These are phyloP conservation scores for Collybia mongolica DNA, from an alignment of 768 basidiomycete species.

Conservation along the genomic window DNA sequence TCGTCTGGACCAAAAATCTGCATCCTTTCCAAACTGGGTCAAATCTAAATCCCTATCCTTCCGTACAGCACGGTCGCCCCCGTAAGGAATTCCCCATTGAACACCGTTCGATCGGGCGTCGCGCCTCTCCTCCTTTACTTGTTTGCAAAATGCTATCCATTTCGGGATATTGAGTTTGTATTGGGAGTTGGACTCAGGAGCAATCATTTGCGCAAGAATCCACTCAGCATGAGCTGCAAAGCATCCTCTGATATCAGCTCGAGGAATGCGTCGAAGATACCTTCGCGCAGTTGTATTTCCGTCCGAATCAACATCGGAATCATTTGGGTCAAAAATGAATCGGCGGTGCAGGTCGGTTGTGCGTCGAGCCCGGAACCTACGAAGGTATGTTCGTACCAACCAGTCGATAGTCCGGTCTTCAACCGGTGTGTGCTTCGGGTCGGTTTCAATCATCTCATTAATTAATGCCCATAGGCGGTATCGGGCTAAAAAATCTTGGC, in stretches of 20 bases:
- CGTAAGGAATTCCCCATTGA: slow-evolving; percentile 32
- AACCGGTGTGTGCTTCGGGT: slow-evolving; percentile 27
- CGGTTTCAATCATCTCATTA: slow-evolving; percentile 36
- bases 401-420: slow-evolving; percentile 46
- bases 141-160: slow-evolving; percentile 48
- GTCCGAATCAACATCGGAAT: slow-evolving; percentile 26
- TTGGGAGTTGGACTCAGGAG: slow-evolving; percentile 15
- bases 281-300: slow-evolving; percentile 30
- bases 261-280: slow-evolving; percentile 45
- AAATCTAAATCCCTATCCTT: slow-evolving; percentile 17
- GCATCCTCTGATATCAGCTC: slow-evolving; percentile 45
- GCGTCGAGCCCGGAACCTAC: slow-evolving; percentile 7
- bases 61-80: slow-evolving; percentile 18
- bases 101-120: slow-evolving; percentile 23
- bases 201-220: slow-evolving; percentile 52
- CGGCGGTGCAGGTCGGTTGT: slow-evolving; percentile 25
- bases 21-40: slow-evolving; percentile 29
- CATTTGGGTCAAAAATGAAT: slow-evolving; percentile 31
- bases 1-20: slow-evolving; percentile 25
- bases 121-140: slow-evolving; percentile 27
- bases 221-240: slow-evolving; percentile 60
- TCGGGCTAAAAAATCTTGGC: slow-evolving; percentile 50
- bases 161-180: slow-evolving; percentile 37
- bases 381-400: slow-evolving; percentile 44
- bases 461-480: slow-evolving; percentile 50